These are phyloP conservation scores for Nakaseomyces uthaithaninus DNA, from an alignment of 1,139 yeast genomes.

Conservation along the genomic window DNA sequence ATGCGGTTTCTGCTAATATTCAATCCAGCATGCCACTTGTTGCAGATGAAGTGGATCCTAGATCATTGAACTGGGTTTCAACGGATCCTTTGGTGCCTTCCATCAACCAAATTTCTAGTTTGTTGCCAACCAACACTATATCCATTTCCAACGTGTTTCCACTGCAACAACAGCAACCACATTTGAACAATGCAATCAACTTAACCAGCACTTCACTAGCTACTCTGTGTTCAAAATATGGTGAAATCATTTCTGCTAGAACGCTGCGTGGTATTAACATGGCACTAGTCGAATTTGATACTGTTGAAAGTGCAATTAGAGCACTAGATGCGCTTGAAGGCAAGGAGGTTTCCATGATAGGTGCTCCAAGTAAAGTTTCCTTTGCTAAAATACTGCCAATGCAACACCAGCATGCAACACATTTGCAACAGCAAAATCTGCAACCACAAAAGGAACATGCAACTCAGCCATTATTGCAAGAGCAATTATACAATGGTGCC, in stretches of 20 bases:
- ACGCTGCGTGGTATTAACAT: conserved; percentile 44
- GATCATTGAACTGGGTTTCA: conserved; percentile 44
- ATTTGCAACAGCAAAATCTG: conserved; percentile 10
- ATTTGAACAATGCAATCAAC: conserved; percentile 29
- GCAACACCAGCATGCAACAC: conserved; percentile 25
- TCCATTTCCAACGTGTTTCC: conserved; percentile 59
- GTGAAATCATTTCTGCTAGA: conserved; percentile 50
- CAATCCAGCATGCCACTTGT: conserved; percentile 31
- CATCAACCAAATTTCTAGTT: conserved; percentile 26
- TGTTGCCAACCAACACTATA: conserved; percentile 50
- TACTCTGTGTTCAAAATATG: conserved; percentile 44
- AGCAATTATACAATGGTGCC: conserved; percentile 31
- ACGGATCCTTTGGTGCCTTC: conserved; percentile 66
- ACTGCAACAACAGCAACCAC: conserved; percentile 47
- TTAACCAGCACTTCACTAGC: conserved; percentile 32
- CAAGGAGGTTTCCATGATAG: conserved; percentile 66
- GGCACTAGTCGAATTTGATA: conserved; percentile 68
- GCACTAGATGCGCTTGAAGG: conserved; percentile 74
- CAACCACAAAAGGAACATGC: conserved; percentile 10
- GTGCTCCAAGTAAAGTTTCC: conserved; percentile 54
- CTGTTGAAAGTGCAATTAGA: conserved; percentile 65
- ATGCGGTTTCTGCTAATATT: conserved; percentile 18
- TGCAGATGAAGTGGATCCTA: conserved; percentile 49
- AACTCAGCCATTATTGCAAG: conserved; percentile 30
- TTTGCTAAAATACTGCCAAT: conserved; percentile 53